Conservation (phyloP, 2,329 filamentous ascomycete genomes). For the Albifimbria verrucaria region DNA sequence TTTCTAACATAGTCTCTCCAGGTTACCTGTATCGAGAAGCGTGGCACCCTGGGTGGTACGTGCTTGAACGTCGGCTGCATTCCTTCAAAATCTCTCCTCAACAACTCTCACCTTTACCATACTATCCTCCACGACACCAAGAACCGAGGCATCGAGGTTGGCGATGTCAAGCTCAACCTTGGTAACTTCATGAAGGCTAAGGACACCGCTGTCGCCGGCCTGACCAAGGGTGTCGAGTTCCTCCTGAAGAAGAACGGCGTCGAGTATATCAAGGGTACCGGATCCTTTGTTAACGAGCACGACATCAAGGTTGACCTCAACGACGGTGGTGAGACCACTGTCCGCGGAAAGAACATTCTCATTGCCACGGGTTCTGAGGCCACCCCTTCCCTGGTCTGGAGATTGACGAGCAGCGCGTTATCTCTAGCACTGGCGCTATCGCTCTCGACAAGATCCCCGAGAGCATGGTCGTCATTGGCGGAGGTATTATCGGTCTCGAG, state of each 20-base stretch:
- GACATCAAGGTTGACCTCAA: slow-evolving; percentile 86
- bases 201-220: slow-evolving; percentile 79
- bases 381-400: slow-evolving; percentile 95
- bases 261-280: slow-evolving; percentile 94
- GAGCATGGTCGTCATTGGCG: slow-evolving; percentile 95
- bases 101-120: slow-evolving; percentile 99
- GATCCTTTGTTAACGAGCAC: slow-evolving; percentile 82
- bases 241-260: slow-evolving; percentile 99
- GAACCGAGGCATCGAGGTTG: slow-evolving; percentile 94
- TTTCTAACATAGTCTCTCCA: slow-evolving; percentile 32
- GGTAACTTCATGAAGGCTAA: slow-evolving; percentile 98
- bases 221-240: slow-evolving; percentile 98
- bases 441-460: slow-evolving; percentile 87
- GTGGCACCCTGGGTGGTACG: slow-evolving; percentile 89
- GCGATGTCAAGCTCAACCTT: slow-evolving; percentile 95
- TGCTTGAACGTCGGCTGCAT: slow-evolving; percentile 99
- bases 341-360: slow-evolving; percentile 94
- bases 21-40: slow-evolving; percentile 98
- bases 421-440: slow-evolving; percentile 94
- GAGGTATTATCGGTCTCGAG: slow-evolving; percentile 97
- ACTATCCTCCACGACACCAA: slow-evolving; percentile 96
- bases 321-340: slow-evolving; percentile 84
- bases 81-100: slow-evolving; percentile 97
- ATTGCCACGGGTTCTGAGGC: slow-evolving; percentile 95
- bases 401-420: slow-evolving; percentile 95